Percentiles rank a stretch among this genome's conserved stretches.
Evolutionary conservation across 202 grass and related monocot genomes (phyloP).

Genomic region (Panicum hallii): DNA sequence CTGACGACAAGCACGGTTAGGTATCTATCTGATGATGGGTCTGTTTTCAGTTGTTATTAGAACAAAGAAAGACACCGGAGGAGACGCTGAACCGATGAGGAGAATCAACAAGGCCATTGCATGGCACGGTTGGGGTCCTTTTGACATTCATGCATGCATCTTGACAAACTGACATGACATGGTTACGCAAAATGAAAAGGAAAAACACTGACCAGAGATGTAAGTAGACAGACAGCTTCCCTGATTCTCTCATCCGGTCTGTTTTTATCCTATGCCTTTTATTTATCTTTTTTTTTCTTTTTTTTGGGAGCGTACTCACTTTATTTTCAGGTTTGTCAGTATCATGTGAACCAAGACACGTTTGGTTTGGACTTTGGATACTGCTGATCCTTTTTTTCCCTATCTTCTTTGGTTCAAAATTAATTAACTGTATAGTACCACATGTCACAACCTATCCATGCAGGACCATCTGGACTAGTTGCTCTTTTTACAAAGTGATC

Average conservation of each 20-base stretch:
- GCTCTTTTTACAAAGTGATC: neutral
- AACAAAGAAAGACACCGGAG: neutral
- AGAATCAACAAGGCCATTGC: neutral
- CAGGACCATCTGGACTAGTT: too few relatives aligned
- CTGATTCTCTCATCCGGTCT: constrained; percentile 38
- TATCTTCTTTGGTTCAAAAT: too few relatives aligned
- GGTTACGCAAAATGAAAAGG: neutral
- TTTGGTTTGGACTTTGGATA: neutral
- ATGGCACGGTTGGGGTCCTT: neutral
- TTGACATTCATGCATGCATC: constrained; percentile 12
- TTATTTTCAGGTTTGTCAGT: neutral
- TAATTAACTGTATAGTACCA: too few relatives aligned
- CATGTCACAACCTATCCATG: too few relatives aligned
- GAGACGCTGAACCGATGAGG: neutral
- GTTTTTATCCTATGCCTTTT: neutral
- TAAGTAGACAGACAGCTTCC: constrained; percentile 34
- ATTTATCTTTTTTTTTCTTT: neutral
- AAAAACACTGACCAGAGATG: neutral
- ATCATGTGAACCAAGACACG: neutral
- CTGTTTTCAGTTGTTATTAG: neutral
- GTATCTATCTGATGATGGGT: neutral
- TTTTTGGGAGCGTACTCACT: neutral
- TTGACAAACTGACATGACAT: constrained; percentile 12
- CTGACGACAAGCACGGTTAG: neutral
- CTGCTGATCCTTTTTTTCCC: too few relatives aligned